Base-by-base conservation (phyloP, 2,329 filamentous ascomycete genomes). In the Botryotinia globosa region DNA sequence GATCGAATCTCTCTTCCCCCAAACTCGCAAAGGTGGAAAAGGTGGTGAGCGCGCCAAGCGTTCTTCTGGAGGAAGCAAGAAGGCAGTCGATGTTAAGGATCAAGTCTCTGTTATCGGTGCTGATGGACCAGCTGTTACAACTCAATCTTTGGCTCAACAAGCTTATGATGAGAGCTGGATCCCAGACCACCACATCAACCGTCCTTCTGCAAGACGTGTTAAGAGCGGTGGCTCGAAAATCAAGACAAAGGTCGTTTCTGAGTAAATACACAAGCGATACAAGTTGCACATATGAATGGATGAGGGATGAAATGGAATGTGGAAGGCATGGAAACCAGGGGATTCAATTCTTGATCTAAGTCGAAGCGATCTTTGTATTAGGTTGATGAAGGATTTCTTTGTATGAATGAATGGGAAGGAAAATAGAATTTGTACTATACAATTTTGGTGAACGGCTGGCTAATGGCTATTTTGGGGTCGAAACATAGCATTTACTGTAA, bases 1-100 rank as follows among this genome's bases (percentile, higher is more conserved):
- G 94, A 92, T 99, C 84, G 93, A 94, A 80, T 91, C 94, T 22
- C 92, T 99, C 81, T 97, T 98, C 87, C 95, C 96, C 66, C 94
- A 97, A 87, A 90, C 91, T 77, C 92, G 94, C 85, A 89, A 78
- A 34, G 78, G 79, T 51, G 79, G 79, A 62, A 80, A 80, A 73
- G 79, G 79, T 66, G 78, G 78, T 25, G 79, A 80, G 72, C 77
- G 90, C 75, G 85, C 87, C 73, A 89, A 88, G 82, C 85, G 85
- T 79, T 84, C 87, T 76, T 84, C 87, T 76, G 88, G 86, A 80
- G 89, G 90, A 81, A 82, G 83, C 78, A 93, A 92, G 87, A 92
- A 92, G 84, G 85, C 86, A 74, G 90, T 92, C 72, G 85, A 86
- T 66, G 70, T 74, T 16, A 77, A 80, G 65, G 78, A 80, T 72